phyloP scores from a whole-genome alignment of 148 eudicot genomes.

The Amaranthus cruentus region DNA sequence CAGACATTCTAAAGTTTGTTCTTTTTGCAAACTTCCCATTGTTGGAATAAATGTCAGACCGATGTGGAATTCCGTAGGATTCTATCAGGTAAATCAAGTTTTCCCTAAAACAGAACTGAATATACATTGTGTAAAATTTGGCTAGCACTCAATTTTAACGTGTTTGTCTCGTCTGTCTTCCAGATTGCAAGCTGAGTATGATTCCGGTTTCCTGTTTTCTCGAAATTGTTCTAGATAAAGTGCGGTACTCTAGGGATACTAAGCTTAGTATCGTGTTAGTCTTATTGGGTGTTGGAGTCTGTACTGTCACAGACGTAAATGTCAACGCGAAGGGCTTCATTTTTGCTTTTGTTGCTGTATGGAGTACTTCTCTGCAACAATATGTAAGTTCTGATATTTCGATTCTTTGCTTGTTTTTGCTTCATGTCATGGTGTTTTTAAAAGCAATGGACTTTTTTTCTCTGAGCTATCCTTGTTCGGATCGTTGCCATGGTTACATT shows the following conservation, averaged over 20 bases:
- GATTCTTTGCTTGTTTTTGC: neutral
- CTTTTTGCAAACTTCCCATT: slow-evolving; percentile 71
- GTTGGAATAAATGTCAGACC: slow-evolving; percentile 84
- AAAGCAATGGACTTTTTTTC: neutral
- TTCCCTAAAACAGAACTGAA: neutral
- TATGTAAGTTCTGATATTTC: slow-evolving; percentile 43
- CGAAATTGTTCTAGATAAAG: slow-evolving; percentile 57
- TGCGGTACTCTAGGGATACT: slow-evolving; percentile 60
- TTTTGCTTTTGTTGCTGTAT: slow-evolving; percentile 64
- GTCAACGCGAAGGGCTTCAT: slow-evolving; percentile 65
- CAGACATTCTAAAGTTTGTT: slow-evolving; percentile 60
- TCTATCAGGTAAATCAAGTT: slow-evolving; percentile 55
- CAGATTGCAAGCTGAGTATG: slow-evolving; percentile 82
- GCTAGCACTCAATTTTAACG: neutral
- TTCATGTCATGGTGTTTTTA: neutral
- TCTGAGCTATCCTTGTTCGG: neutral
- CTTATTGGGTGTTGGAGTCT: slow-evolving; percentile 64
- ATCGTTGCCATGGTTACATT: neutral
- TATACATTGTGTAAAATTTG: neutral
- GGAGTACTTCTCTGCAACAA: slow-evolving; percentile 75
- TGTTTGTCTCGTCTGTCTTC: slow-evolving; percentile 14
- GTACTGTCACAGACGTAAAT: slow-evolving; percentile 68
- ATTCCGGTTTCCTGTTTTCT: slow-evolving; percentile 68
- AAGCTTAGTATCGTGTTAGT: slow-evolving; percentile 61
- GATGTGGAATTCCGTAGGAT: slow-evolving; percentile 91